Conservation (phyloP, 768 basidiomycete species). For the Termitomyces sp. region DNA sequence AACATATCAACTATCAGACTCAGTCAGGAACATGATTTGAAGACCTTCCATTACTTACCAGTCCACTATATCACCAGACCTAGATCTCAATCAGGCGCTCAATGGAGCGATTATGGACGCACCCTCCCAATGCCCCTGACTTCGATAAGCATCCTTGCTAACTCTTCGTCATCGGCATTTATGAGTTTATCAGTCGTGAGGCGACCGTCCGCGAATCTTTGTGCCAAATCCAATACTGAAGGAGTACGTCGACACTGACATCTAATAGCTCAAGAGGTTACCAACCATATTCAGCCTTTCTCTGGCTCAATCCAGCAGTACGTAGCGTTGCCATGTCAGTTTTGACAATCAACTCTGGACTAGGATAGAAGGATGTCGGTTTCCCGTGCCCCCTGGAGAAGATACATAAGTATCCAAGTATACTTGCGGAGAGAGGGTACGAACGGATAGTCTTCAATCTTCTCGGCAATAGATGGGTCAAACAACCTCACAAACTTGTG, state of each 20-base stretch:
- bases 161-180: slow-evolving; percentile 70
- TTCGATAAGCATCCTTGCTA: slow-evolving; percentile 69
- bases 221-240: slow-evolving; percentile 74
- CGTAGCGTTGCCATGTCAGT: slow-evolving; percentile 58
- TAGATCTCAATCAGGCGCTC: background rate
- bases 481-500: slow-evolving; percentile 78
- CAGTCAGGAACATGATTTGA: background rate
- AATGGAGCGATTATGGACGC: slow-evolving; percentile 18
- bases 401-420: background rate
- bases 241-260: background rate
- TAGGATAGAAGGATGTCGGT: slow-evolving; percentile 58
- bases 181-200: slow-evolving; percentile 71
- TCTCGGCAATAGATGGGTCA: slow-evolving; percentile 71
- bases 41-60: slow-evolving; percentile 34
- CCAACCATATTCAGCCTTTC: slow-evolving; percentile 91
- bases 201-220: slow-evolving; percentile 77
- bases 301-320: slow-evolving; percentile 70
- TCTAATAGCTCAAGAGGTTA: background rate
- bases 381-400: slow-evolving; percentile 17
- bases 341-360: slow-evolving; percentile 61
- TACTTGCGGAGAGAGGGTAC: slow-evolving; percentile 14
- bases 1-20: slow-evolving; percentile 82
- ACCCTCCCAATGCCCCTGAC: slow-evolving; percentile 80
- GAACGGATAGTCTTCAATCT: slow-evolving; percentile 47
- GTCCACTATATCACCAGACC: slow-evolving; percentile 47